These are phyloP conservation scores for Guyanaporus albipodus DNA, from an alignment of 768 basidiomycete species.

Conservation along the genomic window DNA sequence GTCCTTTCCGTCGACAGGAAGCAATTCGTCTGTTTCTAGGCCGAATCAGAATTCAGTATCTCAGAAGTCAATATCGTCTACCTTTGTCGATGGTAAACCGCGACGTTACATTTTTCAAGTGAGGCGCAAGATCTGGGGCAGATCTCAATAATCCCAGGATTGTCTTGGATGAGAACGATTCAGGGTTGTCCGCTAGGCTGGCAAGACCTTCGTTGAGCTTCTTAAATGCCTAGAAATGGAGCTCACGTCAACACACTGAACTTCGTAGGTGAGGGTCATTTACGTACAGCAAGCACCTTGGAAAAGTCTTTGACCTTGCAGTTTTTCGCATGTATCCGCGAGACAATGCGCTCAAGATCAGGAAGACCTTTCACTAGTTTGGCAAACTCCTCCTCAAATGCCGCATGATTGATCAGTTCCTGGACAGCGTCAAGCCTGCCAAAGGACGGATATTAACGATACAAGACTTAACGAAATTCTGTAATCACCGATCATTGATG, in stretches of 20 bases:
- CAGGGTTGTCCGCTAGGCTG: slow-evolving; percentile 58
- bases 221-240: slow-evolving; percentile 63
- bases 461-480: slow-evolving; percentile 8
- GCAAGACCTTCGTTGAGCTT: slow-evolving; percentile 65
- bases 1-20: slow-evolving; percentile 84
- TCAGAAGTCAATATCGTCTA: slow-evolving; percentile 25
- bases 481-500: slow-evolving; percentile 79
- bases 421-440: slow-evolving; percentile 88
- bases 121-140: slow-evolving; percentile 72
- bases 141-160: slow-evolving; percentile 71
- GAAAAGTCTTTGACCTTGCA: slow-evolving; percentile 86
- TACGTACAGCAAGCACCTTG: slow-evolving; percentile 68
- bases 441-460: slow-evolving; percentile 15
- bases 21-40: slow-evolving; percentile 62
- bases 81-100: slow-evolving; percentile 65
- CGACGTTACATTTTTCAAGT: slow-evolving; percentile 67
- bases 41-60: slow-evolving; percentile 20
- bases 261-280: not conserved
- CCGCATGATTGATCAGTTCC: slow-evolving; percentile 78
- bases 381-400: slow-evolving; percentile 73
- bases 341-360: slow-evolving; percentile 91
- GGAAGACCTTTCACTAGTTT: slow-evolving; percentile 77
- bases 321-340: slow-evolving; percentile 90
- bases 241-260: slow-evolving; percentile 1
- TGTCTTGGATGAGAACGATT: slow-evolving; percentile 72